Evolutionary conservation across 164 flowering plant genomes (phyloP), one percentile per base, ranked within the genome.

Genomic region (Chimonanthus praecox): DNA sequence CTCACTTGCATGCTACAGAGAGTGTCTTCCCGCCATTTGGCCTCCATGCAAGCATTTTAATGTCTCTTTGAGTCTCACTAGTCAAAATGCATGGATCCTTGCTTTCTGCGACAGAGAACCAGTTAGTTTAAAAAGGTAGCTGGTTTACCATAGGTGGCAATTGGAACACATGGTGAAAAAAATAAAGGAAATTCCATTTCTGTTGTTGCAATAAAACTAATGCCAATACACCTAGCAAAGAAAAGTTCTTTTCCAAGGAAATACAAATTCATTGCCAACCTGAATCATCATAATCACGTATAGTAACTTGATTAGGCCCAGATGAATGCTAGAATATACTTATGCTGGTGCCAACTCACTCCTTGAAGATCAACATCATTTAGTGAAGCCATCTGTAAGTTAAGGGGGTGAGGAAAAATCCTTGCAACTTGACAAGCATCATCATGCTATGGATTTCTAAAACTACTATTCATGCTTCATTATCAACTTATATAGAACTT

Each of bases 11-110:
- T 75, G 92, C 94, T 58, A 95, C 95, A 76, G 97, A 76, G 71
- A 95, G 95, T 66, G 90, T 85, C 82, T 71, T 95, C 76, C 98
- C 99, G 16, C 97, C 92, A 87, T 95, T 93, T 69, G 99, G 97
- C 83, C 99, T 87, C 98, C 98, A 95, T 74, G 86, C 92, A 75
- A 92, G 82, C 81, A 78, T 80, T 77, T 85, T 90, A 74, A 92
- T 84, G 77, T 81, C 85, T 78, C 85, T 85, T 75, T 93, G 99
- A 20, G 83, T 86, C 20, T 91, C 99, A 82, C 85, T 79, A 7
- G 81, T 80, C 85, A 95, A 81, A 73, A 88, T 79, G 78, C 84
- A 87, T 8, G 94, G 87, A 73, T 72, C 74, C 69, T 72, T 72
- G 47, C 48, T 62, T 13, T 65, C 74, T 72, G 66, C 71, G 5